Evolutionary conservation across 2,329 filamentous ascomycete species (phyloP).

Genomic region (Pseudocercospora musae): DNA sequence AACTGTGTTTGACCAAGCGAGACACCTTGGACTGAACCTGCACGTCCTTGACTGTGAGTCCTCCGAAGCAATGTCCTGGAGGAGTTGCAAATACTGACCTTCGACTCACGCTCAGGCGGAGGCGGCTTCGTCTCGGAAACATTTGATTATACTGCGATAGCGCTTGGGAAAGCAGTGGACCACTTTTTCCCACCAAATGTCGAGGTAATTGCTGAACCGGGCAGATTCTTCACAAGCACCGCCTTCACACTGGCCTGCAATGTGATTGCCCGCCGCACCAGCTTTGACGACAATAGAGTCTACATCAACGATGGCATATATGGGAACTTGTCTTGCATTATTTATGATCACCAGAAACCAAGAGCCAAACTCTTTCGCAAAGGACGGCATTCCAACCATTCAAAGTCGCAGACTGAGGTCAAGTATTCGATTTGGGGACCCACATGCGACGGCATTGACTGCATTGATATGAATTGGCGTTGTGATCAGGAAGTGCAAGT

Average conservation of each 20-base stretch:
- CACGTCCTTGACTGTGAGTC: slow-evolving; percentile 76
- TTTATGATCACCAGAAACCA: slow-evolving; percentile 96
- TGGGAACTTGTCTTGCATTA: slow-evolving; percentile 98
- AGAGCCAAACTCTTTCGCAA: slow-evolving; percentile 68
- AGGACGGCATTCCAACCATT: slow-evolving; percentile 22
- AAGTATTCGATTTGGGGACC: slow-evolving; percentile 98
- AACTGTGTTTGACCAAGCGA: slow-evolving; percentile 81
- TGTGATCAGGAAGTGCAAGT: slow-evolving; percentile 78
- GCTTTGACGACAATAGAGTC: slow-evolving; percentile 87
- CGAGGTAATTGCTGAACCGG: slow-evolving; percentile 90
- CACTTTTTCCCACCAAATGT: slow-evolving; percentile 81
- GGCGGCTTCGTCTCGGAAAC: slow-evolving; percentile 89
- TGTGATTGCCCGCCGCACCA: slow-evolving; percentile 89
- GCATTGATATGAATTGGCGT: slow-evolving; percentile 76
- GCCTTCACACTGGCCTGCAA: slow-evolving; percentile 95
- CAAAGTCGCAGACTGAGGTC: slow-evolving; percentile 40
- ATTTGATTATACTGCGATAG: slow-evolving; percentile 84
- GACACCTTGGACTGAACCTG: slow-evolving; percentile 70
- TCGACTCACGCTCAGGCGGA: slow-evolving; percentile 43
- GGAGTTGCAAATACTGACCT: too few species aligned
- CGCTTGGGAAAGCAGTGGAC: slow-evolving; percentile 76
- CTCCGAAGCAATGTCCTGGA: background rate
- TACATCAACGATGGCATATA: slow-evolving; percentile 98
- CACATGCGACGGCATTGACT: slow-evolving; percentile 96
- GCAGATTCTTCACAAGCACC: slow-evolving; percentile 89